A percentile compares a stretch with the other conserved stretches of the same genome.
Evolutionary conservation across 805 yeast genomes (phyloP).

Genomic region (Saccharomyces kudriavzevii): DNA sequence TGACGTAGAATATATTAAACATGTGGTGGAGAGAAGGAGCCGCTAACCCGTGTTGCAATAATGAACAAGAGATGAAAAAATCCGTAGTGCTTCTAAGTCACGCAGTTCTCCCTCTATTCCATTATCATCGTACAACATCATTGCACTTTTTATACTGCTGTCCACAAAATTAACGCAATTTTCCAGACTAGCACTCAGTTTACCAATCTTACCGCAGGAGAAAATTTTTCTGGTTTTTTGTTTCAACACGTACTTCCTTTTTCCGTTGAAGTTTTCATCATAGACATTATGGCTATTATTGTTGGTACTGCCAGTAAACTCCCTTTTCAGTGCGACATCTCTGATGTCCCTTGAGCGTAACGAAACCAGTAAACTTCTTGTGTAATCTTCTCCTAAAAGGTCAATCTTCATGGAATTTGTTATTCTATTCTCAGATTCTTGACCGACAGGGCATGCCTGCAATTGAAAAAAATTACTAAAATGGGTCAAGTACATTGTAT

Average conservation of each 20-base stretch:
- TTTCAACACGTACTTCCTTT: slow-evolving; percentile 6
- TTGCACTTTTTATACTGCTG: slow-evolving; percentile 17
- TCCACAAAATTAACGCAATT: slow-evolving; percentile 19
- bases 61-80: slow-evolving; percentile 11
- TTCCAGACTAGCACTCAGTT: slow-evolving; percentile 13
- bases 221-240: slow-evolving; percentile 26
- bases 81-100: slow-evolving; percentile 8
- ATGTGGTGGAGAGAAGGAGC: background rate
- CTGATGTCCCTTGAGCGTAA: slow-evolving; percentile 33
- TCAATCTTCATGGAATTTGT: slow-evolving; percentile 47
- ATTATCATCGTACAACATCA: slow-evolving; percentile 15
- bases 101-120: slow-evolving; percentile 6
- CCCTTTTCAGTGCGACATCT: slow-evolving; percentile 26
- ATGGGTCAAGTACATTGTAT: slow-evolving; percentile 22
- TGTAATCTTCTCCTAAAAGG: slow-evolving; percentile 22
- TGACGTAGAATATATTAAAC: background rate
- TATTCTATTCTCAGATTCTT: slow-evolving; percentile 44
- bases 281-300: slow-evolving; percentile 5
- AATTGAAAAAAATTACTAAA: slow-evolving; percentile 32
- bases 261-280: background rate
- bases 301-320: slow-evolving; percentile 1
- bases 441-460: slow-evolving; percentile 47
- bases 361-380: slow-evolving; percentile 30
- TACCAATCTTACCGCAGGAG: slow-evolving; percentile 21
- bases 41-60: background rate